phyloP scores from a whole-genome alignment of 192 early-diverging fungal genomes.

The Chytriomyces sp. region DNA sequence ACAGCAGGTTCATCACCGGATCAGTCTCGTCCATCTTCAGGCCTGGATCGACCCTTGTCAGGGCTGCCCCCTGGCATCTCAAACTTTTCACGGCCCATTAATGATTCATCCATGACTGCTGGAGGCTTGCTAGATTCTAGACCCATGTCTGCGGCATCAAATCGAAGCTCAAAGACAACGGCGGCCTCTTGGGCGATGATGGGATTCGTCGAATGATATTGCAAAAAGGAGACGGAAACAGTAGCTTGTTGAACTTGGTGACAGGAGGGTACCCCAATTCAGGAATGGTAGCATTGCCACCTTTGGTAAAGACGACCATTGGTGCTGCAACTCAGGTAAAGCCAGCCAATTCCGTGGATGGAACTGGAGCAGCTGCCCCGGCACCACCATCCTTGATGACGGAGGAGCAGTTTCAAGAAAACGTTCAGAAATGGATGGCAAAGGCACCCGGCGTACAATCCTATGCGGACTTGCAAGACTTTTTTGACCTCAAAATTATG shows the following conservation, averaged over 20 bases:
- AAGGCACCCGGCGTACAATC: constrained; percentile 43
- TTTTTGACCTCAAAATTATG: constrained; percentile 49
- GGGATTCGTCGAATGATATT: constrained; percentile 23
- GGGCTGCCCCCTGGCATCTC: constrained; percentile 1
- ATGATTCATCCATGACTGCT: background rate
- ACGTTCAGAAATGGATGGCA: constrained; percentile 47
- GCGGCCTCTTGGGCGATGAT: constrained; percentile 12
- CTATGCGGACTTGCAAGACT: constrained; percentile 29
- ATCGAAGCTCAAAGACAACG: background rate
- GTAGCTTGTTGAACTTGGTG: constrained; percentile 30
- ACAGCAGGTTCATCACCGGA: constrained; percentile 1
- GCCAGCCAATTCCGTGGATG: too few species aligned
- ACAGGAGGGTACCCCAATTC: constrained; percentile 1
- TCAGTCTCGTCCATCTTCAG: constrained; percentile 1
- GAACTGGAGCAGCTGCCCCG: too few species aligned
- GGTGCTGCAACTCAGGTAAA: too few species aligned
- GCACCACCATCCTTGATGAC: background rate
- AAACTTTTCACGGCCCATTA: constrained; percentile 2
- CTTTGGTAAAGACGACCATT: too few species aligned
- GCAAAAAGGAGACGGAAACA: constrained; percentile 35
- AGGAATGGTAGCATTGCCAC: background rate
- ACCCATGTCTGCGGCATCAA: background rate
- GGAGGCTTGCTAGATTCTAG: background rate
- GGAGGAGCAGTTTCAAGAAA: constrained; percentile 37
- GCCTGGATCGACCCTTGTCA: constrained; percentile 15